A percentile compares a stretch with the other conserved stretches of the same genome.
Evolutionary conservation across 2,329 filamentous ascomycete genomes (phyloP).

Genomic region (Stemphylium beticola): DNA sequence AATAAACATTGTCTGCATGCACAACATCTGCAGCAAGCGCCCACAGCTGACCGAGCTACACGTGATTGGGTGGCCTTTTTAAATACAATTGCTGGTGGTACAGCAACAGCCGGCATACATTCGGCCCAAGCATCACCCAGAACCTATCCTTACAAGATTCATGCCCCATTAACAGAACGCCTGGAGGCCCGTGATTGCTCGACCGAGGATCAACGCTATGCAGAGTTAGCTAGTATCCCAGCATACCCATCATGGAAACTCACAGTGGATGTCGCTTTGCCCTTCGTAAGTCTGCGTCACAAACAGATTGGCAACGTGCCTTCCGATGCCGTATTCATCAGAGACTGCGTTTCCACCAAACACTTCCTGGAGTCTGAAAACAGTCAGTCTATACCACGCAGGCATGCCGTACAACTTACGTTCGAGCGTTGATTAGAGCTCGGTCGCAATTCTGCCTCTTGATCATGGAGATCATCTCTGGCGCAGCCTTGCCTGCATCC

Average conservation of each 20-base stretch:
- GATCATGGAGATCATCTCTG: constrained; percentile 97
- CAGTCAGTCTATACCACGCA: constrained; percentile 16
- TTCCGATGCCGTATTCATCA: constrained; percentile 93
- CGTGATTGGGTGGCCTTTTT: neutral
- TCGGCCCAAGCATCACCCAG: neutral
- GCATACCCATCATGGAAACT: constrained; percentile 51
- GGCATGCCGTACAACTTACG: constrained; percentile 50
- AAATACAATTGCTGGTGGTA: constrained; percentile 9
- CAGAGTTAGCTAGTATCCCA: constrained; percentile 36
- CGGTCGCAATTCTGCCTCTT: constrained; percentile 98
- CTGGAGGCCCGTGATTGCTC: constrained; percentile 70
- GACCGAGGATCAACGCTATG: constrained; percentile 56
- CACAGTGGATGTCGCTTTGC: constrained; percentile 96
- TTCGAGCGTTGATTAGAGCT: constrained; percentile 78
- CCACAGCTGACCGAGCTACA: constrained; percentile 9
- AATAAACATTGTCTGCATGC: constrained; percentile 23
- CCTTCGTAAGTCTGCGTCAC: constrained; percentile 98
- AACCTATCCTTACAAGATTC: neutral
- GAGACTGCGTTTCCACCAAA: constrained; percentile 98
- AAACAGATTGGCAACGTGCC: constrained; percentile 94
- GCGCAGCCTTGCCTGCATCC: constrained; percentile 83
- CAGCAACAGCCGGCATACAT: constrained; percentile 5
- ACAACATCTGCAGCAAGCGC: constrained; percentile 19
- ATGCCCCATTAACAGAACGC: constrained; percentile 69
- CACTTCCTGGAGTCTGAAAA: constrained; percentile 78